A percentile compares a stretch with the other conserved stretches of the same genome.
phyloP scores from a whole-genome alignment of 2,329 filamentous ascomycete species.

The Curvularia hawaiiensis region DNA sequence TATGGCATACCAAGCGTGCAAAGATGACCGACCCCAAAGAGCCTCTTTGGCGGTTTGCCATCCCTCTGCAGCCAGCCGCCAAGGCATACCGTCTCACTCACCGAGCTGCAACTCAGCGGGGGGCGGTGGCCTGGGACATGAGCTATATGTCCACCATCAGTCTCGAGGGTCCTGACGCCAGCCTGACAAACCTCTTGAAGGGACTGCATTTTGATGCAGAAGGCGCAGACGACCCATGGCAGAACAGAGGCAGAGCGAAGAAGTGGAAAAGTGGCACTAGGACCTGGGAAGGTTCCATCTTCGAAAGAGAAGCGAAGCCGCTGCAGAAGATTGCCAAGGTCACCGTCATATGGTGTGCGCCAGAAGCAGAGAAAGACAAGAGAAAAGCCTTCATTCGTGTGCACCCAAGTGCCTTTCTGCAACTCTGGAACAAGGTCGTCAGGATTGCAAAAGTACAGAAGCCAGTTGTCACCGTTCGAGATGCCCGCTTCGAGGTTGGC shows the following conservation, averaged over 20 bases:
- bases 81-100: slow-evolving; percentile 91
- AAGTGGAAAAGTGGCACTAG: slow-evolving; percentile 73
- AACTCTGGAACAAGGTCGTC: slow-evolving; percentile 69
- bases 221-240: slow-evolving; percentile 61
- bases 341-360: slow-evolving; percentile 73
- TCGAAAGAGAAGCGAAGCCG: slow-evolving; percentile 59
- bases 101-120: slow-evolving; percentile 74
- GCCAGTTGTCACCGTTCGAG: slow-evolving; percentile 67
- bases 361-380: slow-evolving; percentile 39
- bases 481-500: slow-evolving; percentile 73
- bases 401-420: slow-evolving; percentile 80
- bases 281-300: slow-evolving; percentile 62
- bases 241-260: slow-evolving; percentile 56
- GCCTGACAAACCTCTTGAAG: slow-evolving; percentile 69
- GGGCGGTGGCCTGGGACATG: slow-evolving; percentile 87
- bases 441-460: slow-evolving; percentile 64
- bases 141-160: slow-evolving; percentile 92
- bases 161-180: slow-evolving; percentile 69
- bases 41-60: slow-evolving; percentile 86
- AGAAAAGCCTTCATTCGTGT: slow-evolving; percentile 71
- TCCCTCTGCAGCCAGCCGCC: slow-evolving; percentile 83
- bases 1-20: slow-evolving; percentile 92
- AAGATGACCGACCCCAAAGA: slow-evolving; percentile 81
- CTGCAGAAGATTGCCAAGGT: slow-evolving; percentile 70
- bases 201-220: slow-evolving; percentile 63